These are phyloP conservation scores for Xanthoceras sorbifolium DNA, from an alignment of 345 rosid species.

Conservation along the genomic window DNA sequence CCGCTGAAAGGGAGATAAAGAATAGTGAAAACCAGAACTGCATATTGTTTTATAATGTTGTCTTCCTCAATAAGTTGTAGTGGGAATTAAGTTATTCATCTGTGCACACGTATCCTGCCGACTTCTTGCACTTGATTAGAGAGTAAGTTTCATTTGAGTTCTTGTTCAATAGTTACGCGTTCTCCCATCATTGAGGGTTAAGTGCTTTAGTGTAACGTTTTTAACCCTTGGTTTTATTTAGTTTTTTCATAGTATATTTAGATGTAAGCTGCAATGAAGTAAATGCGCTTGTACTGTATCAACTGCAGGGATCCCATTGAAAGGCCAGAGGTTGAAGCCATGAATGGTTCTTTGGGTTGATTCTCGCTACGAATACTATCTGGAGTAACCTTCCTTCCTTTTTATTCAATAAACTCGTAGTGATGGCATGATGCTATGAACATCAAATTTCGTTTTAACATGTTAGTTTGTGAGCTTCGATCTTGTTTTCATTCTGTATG, in stretches of 20 bases:
- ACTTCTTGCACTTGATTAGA: slow-evolving; percentile 1
- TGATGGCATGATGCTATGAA: not conserved
- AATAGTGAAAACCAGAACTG: not conserved
- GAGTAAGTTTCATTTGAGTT: not conserved
- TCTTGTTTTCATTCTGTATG: not conserved
- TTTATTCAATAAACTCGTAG: slow-evolving; percentile 21
- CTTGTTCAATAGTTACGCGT: not conserved
- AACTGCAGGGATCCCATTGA: slow-evolving; percentile 19
- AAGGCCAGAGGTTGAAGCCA: not conserved
- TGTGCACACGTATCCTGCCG: not conserved
- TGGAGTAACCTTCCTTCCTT: not conserved
- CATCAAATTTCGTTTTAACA: not conserved
- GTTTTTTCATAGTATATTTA: not conserved
- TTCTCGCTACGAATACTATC: not conserved
- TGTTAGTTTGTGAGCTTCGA: slow-evolving; percentile 13
- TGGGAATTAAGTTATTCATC: not conserved
- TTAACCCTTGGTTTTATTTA: not conserved
- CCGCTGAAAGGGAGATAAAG: not conserved
- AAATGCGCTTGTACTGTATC: not conserved
- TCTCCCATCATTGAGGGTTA: not conserved
- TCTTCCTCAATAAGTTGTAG: not conserved
- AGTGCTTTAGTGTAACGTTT: not conserved
- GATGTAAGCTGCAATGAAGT: not conserved
- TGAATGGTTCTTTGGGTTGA: slow-evolving; percentile 17
- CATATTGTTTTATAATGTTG: not conserved